Evolutionary conservation across 2,329 filamentous ascomycete genomes (phyloP).

Genomic region (Penicillium digitatum): DNA sequence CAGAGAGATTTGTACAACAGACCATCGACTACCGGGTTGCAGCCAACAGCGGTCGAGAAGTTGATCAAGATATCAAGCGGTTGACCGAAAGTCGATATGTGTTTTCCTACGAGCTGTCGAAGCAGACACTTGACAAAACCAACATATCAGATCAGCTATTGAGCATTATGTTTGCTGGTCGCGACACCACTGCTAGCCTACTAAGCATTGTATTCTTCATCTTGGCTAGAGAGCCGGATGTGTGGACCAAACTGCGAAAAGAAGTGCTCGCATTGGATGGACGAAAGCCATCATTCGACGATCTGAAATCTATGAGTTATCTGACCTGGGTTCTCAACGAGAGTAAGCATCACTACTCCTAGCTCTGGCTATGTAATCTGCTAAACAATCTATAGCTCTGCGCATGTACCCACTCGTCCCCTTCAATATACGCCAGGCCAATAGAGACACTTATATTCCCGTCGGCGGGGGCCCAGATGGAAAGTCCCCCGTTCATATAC

Average conservation of each 20-base stretch:
- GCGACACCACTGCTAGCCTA: conserved; percentile 49
- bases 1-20: conserved; percentile 39
- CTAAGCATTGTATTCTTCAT: conserved; percentile 46
- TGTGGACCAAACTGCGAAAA: conserved; percentile 37
- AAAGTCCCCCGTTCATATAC: conserved; percentile 57
- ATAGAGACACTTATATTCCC: conserved; percentile 40
- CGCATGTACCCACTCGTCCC: conserved; percentile 45
- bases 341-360: conserved; percentile 10
- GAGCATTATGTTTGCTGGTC: conserved; percentile 50
- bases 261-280: conserved; percentile 25
- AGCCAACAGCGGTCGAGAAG: conserved; percentile 19
- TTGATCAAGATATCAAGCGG: conserved; percentile 9
- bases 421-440: conserved; percentile 37
- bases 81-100: conserved; percentile 34
- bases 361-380: too few species aligned
- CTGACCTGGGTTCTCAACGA: conserved; percentile 25
- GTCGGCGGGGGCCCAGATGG: conserved; percentile 58
- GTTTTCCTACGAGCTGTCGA: conserved; percentile 47
- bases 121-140: conserved; percentile 42
- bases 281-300: conserved; percentile 20
- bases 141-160: conserved; percentile 46
- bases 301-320: conserved; percentile 25
- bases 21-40: conserved; percentile 25
- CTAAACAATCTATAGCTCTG: conserved; percentile 26
- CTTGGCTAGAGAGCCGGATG: conserved; percentile 39